Evolutionary conservation across 345 rosid species (phyloP).

Genomic region (Pugionium cornutum): DNA sequence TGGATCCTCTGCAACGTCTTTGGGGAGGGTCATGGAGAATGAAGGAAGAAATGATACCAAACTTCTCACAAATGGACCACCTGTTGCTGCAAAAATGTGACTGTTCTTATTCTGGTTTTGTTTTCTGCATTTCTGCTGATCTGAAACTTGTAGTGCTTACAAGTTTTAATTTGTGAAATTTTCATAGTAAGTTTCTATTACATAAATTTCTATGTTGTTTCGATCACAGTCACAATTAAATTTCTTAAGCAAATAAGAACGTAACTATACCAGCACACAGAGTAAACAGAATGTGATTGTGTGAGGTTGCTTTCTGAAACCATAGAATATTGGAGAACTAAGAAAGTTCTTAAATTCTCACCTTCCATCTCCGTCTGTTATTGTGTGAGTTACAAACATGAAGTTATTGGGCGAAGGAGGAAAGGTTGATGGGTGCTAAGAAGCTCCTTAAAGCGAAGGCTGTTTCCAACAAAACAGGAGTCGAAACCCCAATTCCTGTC

Average conservation of each 20-base stretch:
- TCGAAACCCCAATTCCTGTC: constrained; percentile 28
- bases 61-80: constrained; percentile 30
- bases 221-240: constrained; percentile 10
- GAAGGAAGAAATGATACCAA: constrained; percentile 33
- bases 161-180: constrained; percentile 3
- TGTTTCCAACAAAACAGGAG: constrained; percentile 17
- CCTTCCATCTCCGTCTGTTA: constrained; percentile 30
- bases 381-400: constrained; percentile 31
- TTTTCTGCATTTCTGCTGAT: constrained; percentile 14
- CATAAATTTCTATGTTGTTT: not conserved
- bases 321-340: not conserved
- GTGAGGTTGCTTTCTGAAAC: not conserved
- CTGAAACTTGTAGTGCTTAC: constrained; percentile 33
- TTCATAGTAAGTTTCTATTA: constrained; percentile 8
- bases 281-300: not conserved
- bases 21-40: constrained; percentile 18
- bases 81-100: constrained; percentile 20
- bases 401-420: constrained; percentile 23
- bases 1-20: constrained; percentile 19
- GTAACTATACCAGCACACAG: constrained; percentile 3
- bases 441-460: constrained; percentile 23
- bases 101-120: constrained; percentile 27
- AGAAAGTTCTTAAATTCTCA: not conserved
- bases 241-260: not conserved
- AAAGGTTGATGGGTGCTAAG: constrained; percentile 11